phyloP scores from a whole-genome alignment of 2,329 filamentous ascomycete genomes.

The Ophiosphaerella korrae region DNA sequence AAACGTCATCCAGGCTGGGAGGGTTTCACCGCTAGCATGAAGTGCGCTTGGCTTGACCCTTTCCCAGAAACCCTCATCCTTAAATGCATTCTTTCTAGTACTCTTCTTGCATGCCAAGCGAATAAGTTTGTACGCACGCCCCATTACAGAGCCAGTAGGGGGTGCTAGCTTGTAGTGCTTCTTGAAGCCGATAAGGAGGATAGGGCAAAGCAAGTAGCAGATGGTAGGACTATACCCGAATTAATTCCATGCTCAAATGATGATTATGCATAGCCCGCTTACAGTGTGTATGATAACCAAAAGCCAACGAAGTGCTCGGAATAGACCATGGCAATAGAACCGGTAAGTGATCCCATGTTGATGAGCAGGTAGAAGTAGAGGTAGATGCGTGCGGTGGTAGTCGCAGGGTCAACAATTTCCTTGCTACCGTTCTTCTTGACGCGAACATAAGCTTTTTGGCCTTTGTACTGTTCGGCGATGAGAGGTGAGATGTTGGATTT shows the following conservation, averaged over 20 bases:
- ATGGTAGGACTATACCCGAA: constrained; percentile 58
- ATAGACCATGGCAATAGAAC: constrained; percentile 46
- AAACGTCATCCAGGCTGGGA: constrained; percentile 76
- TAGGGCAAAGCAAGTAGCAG: constrained; percentile 64
- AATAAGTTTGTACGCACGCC: constrained; percentile 68
- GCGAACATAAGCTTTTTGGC: constrained; percentile 35
- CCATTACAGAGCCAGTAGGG: constrained; percentile 73
- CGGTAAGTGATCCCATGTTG: constrained; percentile 47
- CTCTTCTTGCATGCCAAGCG: constrained; percentile 48
- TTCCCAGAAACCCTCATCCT: constrained; percentile 61
- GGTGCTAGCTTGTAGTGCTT: constrained; percentile 68
- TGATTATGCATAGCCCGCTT: no score
- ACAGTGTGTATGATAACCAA: constrained; percentile 72
- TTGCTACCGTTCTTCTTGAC: constrained; percentile 49
- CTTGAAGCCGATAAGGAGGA: constrained; percentile 65
- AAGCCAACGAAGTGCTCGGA: constrained; percentile 63
- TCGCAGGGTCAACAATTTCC: constrained; percentile 69
- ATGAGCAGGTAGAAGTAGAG: constrained; percentile 43
- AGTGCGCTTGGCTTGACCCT: constrained; percentile 62
- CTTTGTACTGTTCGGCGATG: constrained; percentile 62
- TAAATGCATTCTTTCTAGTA: constrained; percentile 27
- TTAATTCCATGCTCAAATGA: neutral
- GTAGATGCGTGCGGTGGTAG: constrained; percentile 70
- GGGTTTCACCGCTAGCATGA: constrained; percentile 47
- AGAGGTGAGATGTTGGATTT: constrained; percentile 67